These are phyloP conservation scores for Thecaphora frezii DNA, from an alignment of 1,284 basidiomycete genomes.

Conservation along the genomic window DNA sequence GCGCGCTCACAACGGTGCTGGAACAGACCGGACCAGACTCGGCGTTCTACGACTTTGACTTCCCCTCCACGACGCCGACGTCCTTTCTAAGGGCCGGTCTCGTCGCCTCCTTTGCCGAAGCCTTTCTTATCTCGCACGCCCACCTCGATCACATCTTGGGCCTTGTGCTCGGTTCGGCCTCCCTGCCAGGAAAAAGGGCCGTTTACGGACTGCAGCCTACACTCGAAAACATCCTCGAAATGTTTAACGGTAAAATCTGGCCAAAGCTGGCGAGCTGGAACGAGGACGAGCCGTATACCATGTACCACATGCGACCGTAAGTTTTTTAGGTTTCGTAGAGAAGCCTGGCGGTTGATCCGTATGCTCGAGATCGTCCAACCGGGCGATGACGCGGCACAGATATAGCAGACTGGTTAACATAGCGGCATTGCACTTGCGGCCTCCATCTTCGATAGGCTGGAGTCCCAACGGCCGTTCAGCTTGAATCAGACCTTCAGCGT, in stretches of 20 bases:
- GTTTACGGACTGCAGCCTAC: conserved; percentile 69
- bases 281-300: conserved; percentile 56
- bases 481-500: conserved; percentile 37
- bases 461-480: conserved; percentile 26
- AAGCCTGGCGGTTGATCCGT: not conserved
- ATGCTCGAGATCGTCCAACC: too few species aligned
- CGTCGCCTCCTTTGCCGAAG: conserved; percentile 46
- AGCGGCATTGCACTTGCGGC: not conserved
- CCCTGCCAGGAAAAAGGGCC: conserved; percentile 69
- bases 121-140: conserved; percentile 71
- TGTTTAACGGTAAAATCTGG: conserved; percentile 80
- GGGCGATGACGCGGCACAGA: too few species aligned
- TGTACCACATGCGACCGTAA: conserved; percentile 47
- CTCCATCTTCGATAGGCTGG: conserved; percentile 20
- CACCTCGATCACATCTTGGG: conserved; percentile 79
- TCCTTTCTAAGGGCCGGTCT: conserved; percentile 45
- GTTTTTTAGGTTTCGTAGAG: not conserved
- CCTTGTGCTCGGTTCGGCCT: conserved; percentile 74
- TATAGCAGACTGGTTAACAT: not conserved
- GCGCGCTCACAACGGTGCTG: conserved; percentile 46
- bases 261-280: conserved; percentile 77
- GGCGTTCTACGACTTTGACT: conserved; percentile 44
- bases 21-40: conserved; percentile 43
- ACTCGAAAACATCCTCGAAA: conserved; percentile 69
- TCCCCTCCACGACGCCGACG: conserved; percentile 31